Percentiles rank a stretch among this genome's conserved stretches.
These are phyloP conservation scores for Podila epigama DNA, from an alignment of 192 early-diverging fungal species.

Conservation along the genomic window DNA sequence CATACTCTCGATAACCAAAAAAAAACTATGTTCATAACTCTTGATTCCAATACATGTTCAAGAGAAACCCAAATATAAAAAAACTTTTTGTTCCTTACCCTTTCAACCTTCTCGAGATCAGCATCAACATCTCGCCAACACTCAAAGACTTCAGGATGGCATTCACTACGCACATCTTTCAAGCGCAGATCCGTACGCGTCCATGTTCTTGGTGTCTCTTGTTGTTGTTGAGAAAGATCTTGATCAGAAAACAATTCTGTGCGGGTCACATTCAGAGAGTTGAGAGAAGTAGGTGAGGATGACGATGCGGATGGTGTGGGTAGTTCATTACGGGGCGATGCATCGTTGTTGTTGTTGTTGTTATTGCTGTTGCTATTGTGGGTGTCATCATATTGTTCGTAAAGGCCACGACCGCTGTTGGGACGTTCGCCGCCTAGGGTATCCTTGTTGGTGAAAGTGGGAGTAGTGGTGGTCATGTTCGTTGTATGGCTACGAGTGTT, in stretches of 20 bases:
- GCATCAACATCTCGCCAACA: constrained; percentile 45
- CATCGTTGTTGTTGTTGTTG: neutral
- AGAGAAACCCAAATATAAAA: neutral
- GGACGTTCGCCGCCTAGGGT: constrained; percentile 32
- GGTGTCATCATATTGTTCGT: constrained; percentile 4
- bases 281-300: neutral
- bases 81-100: constrained; percentile 14
- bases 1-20: no score
- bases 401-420: neutral
- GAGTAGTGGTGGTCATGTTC: no score
- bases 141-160: constrained; percentile 46
- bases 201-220: constrained; percentile 23
- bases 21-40: no score
- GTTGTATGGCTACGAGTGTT: no score
- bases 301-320: neutral
- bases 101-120: constrained; percentile 46
- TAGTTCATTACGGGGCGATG: neutral
- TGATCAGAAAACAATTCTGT: neutral
- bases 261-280: neutral
- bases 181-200: constrained; percentile 23
- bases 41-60: no score
- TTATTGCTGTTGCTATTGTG: neutral
- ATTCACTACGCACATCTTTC: constrained; percentile 29
- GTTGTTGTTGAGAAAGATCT: neutral
- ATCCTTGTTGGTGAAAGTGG: constrained; percentile 19